Evolutionary conservation across 345 rosid genomes (phyloP).

Genomic region (Syzygium grande): DNA sequence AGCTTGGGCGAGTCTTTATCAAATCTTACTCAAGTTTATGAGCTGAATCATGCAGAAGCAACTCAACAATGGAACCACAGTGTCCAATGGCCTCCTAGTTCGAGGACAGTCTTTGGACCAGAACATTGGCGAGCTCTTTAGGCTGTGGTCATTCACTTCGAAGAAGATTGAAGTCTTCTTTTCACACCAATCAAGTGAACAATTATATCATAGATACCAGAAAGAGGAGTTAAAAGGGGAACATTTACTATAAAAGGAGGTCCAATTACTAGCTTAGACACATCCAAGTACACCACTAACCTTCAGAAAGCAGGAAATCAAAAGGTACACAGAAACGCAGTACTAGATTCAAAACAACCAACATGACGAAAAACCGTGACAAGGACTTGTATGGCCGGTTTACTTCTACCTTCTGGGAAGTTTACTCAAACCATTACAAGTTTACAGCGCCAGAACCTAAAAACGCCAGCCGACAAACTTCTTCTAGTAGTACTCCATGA

Average conservation of each 20-base stretch:
- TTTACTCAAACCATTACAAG: background rate
- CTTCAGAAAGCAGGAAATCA: background rate
- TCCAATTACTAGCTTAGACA: background rate
- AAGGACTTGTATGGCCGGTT: background rate
- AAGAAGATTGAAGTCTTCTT: background rate
- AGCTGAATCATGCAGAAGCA: background rate
- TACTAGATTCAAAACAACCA: background rate
- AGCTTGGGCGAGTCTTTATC: background rate
- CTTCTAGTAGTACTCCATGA: background rate
- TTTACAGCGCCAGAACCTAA: background rate
- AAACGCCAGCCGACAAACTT: background rate
- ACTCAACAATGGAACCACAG: background rate
- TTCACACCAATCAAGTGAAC: background rate
- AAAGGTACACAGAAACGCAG: background rate
- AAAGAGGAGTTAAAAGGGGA: background rate
- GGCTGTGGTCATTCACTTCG: background rate
- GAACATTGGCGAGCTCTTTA: background rate
- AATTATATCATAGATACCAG: background rate
- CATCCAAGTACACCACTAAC: background rate
- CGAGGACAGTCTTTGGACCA: background rate
- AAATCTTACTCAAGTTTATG: background rate
- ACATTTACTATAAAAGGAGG: background rate
- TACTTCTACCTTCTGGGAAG: background rate
- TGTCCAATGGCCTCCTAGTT: background rate
- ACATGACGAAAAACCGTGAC: background rate